phyloP scores from a whole-genome alignment of 805 yeast genomes.

The Hanseniaspora singularis region DNA sequence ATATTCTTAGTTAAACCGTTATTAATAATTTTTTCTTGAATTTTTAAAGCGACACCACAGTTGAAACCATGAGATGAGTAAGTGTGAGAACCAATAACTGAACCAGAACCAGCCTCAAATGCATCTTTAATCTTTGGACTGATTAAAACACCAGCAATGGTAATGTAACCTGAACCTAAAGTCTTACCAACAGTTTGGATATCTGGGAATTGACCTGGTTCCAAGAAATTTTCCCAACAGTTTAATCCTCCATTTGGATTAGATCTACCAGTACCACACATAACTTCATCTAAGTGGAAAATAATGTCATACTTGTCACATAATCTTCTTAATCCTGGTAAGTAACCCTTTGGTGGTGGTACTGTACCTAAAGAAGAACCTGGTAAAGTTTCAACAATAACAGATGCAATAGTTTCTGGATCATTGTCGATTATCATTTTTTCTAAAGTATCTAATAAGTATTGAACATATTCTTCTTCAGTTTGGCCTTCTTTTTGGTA shows the following conservation, averaged over 20 bases:
- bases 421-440: constrained; percentile 33
- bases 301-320: constrained; percentile 43
- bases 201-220: constrained; percentile 34
- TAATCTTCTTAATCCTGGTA: constrained; percentile 35
- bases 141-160: constrained; percentile 37
- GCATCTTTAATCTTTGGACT: constrained; percentile 32
- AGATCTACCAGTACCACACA: constrained; percentile 47
- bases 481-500: constrained; percentile 29
- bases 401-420: constrained; percentile 35
- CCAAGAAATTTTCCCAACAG: constrained; percentile 37
- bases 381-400: constrained; percentile 36
- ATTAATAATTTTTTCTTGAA: constrained; percentile 33
- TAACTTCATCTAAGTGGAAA: constrained; percentile 42
- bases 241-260: constrained; percentile 33
- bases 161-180: constrained; percentile 38
- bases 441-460: constrained; percentile 34
- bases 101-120: constrained; percentile 32
- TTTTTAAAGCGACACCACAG: constrained; percentile 37
- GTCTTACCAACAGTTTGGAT: constrained; percentile 40
- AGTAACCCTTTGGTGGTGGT: constrained; percentile 37
- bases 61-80: constrained; percentile 39
- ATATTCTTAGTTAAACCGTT: constrained; percentile 33
- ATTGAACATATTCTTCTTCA: constrained; percentile 31
- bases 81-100: constrained; percentile 38
- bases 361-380: constrained; percentile 39